Evolutionary conservation across 2,329 filamentous ascomycete species (phyloP).

Genomic region (Diaporthe velutina): DNA sequence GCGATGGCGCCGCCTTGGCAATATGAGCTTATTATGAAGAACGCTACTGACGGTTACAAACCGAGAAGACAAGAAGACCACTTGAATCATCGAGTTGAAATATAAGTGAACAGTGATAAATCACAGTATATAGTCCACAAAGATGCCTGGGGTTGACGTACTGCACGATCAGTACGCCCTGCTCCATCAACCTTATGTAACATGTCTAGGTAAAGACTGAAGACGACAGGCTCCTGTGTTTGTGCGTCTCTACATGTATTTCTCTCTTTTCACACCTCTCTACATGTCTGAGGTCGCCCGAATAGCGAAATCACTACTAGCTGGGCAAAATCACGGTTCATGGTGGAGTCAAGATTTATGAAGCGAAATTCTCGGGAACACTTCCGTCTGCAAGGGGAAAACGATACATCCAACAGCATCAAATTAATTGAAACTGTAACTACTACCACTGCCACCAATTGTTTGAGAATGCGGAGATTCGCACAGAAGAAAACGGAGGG

Average conservation of each 20-base stretch:
- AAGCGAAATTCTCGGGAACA: not conserved
- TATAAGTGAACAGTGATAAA: too few species aligned
- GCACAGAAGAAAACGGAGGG: too few species aligned
- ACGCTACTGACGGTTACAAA: not conserved
- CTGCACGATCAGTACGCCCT: not conserved
- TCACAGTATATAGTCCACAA: not conserved
- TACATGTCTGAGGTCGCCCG: not conserved
- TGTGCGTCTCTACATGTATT: not conserved
- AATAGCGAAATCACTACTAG: not conserved
- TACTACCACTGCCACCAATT: not conserved
- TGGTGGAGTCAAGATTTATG: not conserved
- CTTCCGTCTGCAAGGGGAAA: not conserved
- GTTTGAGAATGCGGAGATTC: too few species aligned
- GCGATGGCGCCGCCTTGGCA: conserved; percentile 1
- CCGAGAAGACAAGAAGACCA: not conserved
- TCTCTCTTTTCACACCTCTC: not conserved
- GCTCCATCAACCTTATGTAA: not conserved
- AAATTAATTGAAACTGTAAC: not conserved
- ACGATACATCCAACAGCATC: too few species aligned
- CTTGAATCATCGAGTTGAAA: not conserved
- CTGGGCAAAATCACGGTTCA: not conserved
- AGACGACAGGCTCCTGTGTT: not conserved
- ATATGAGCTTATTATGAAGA: not conserved
- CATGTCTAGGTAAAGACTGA: not conserved
- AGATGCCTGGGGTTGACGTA: not conserved